Evolutionary conservation across 805 yeast species (phyloP).

Genomic region (Metschnikowia gruessii): DNA sequence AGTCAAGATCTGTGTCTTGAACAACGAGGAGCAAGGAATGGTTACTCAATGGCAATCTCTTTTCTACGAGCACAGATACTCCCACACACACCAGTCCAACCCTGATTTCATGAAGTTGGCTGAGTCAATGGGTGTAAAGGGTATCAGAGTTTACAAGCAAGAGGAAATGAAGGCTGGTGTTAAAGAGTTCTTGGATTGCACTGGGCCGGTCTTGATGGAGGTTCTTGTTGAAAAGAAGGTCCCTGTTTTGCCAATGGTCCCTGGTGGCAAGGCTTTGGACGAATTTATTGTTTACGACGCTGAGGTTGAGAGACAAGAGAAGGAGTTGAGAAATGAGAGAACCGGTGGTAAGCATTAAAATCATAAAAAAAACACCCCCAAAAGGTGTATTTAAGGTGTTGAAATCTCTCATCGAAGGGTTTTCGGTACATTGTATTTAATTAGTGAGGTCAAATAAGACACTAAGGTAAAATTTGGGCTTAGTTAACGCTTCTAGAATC

Average conservation of each 20-base stretch:
- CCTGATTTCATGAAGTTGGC: conserved; percentile 93
- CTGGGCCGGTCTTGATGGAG: conserved; percentile 88
- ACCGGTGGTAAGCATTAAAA: conserved; percentile 64
- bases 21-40: conserved; percentile 99
- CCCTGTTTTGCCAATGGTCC: conserved; percentile 97
- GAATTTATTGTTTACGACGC: conserved; percentile 89
- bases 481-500: too few species aligned
- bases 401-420: too few species aligned
- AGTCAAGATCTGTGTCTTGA: conserved; percentile 81
- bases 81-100: conserved; percentile 96
- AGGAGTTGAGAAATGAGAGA: conserved; percentile 64
- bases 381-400: too few species aligned
- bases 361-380: not conserved
- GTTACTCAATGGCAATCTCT: conserved; percentile 99
- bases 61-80: conserved; percentile 93
- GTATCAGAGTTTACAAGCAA: conserved; percentile 68
- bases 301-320: conserved; percentile 70
- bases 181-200: conserved; percentile 65
- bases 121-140: conserved; percentile 90
- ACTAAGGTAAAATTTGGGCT: too few species aligned
- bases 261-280: conserved; percentile 91
- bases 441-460: too few species aligned
- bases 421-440: too few species aligned
- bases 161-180: conserved; percentile 51
- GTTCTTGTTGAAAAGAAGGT: conserved; percentile 89